Evolutionary conservation across 495 filamentous ascomycete genomes (phyloP).

Genomic region (Melanomma pulvis-pyrius): DNA sequence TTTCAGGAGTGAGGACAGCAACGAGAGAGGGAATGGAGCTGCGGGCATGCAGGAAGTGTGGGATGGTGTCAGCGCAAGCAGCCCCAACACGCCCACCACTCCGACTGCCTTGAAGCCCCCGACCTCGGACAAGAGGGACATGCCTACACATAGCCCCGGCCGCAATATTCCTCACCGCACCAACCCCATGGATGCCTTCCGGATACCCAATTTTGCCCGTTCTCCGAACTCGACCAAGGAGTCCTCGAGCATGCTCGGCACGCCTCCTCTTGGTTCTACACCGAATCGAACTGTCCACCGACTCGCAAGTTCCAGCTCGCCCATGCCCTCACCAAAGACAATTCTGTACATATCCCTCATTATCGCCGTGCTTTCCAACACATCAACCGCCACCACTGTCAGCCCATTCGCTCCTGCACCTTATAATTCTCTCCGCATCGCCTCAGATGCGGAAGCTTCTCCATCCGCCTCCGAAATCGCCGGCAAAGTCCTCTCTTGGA

Average conservation of each 20-base stretch:
- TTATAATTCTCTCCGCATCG: conserved; percentile 42
- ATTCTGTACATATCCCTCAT: conserved; percentile 44
- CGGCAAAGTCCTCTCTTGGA: conserved; percentile 66
- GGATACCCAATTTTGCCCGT: conserved; percentile 37
- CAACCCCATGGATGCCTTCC: conserved; percentile 38
- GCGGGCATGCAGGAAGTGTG: conserved; percentile 28
- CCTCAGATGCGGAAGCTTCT: conserved; percentile 28
- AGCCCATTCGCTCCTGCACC: conserved; percentile 39
- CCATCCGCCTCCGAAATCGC: conserved; percentile 49
- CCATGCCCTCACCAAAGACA: conserved; percentile 37
- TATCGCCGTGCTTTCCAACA: conserved; percentile 38
- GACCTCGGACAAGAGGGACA: conserved; percentile 1
- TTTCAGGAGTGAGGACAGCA: conserved; percentile 18
- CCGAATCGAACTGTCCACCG: conserved; percentile 24
- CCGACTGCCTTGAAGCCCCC: not conserved
- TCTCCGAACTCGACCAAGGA: conserved; percentile 28
- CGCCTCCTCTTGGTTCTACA: conserved; percentile 18
- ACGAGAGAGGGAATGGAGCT: conserved; percentile 10
- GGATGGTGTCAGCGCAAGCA: conserved; percentile 20
- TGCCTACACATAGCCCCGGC: conserved; percentile 8
- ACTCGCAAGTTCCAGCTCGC: conserved; percentile 26
- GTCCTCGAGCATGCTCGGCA: conserved; percentile 12
- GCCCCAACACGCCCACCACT: not conserved
- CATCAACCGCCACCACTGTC: conserved; percentile 20
- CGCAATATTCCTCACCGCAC: conserved; percentile 28